Conservation (phyloP, 2,329 filamentous ascomycete species). For the Thelonectria discophora region DNA sequence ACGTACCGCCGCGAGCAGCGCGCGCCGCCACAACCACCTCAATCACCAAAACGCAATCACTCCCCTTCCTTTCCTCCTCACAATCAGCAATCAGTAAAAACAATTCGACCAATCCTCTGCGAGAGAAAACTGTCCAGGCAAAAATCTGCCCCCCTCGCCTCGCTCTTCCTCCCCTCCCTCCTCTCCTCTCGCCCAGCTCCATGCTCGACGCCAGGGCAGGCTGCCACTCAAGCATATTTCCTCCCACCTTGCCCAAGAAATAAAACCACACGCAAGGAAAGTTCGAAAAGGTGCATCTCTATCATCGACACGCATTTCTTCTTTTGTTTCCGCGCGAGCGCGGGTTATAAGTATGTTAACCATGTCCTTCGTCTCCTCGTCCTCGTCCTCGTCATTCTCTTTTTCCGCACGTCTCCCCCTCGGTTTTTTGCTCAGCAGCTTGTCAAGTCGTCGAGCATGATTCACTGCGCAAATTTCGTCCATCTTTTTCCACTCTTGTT, state of each 20-base stretch:
- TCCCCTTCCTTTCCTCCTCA: not conserved
- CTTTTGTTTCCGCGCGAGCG: not conserved
- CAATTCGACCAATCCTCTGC: not conserved
- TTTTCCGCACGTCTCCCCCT: too few species aligned
- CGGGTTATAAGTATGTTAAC: not conserved
- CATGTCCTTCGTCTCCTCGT: not conserved
- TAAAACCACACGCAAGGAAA: not conserved
- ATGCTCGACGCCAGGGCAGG: not conserved
- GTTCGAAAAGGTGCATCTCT: not conserved
- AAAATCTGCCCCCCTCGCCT: not conserved
- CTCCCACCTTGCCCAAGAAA: not conserved
- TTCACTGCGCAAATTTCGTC: too few species aligned
- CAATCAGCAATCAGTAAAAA: not conserved
- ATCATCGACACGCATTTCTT: not conserved
- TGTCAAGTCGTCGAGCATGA: too few species aligned
- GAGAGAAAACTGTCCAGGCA: not conserved
- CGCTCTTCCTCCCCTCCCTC: too few species aligned
- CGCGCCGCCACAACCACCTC: not conserved
- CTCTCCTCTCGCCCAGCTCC: not conserved
- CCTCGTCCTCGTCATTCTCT: not conserved
- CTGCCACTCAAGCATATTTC: not conserved
- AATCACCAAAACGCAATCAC: not conserved
- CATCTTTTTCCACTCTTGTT: too few species aligned
- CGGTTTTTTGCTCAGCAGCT: too few species aligned
- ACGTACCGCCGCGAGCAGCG: not conserved